Conservation (phyloP, 352 stramenopile genomes). For the Globisporangium yorkense region DNA sequence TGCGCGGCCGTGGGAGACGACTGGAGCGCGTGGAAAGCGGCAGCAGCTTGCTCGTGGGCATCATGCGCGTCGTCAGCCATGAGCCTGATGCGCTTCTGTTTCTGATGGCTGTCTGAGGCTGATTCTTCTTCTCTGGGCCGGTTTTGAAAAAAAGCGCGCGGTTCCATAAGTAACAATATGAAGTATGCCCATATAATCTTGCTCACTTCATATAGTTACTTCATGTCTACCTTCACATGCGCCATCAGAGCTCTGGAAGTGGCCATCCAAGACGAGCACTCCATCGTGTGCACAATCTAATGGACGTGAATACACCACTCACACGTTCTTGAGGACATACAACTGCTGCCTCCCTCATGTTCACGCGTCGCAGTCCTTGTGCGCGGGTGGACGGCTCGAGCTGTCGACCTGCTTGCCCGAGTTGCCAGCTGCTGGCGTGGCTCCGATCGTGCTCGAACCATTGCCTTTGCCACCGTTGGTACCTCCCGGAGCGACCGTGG, state of each 20-base stretch:
- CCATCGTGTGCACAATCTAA: not conserved
- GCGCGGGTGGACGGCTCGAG: no score
- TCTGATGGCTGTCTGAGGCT: constrained; percentile 10
- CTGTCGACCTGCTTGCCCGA: no score
- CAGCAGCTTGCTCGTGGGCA: no score
- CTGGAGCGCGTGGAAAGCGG: constrained; percentile 4
- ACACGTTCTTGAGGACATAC: no score
- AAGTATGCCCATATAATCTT: no score
- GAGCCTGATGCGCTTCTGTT: not conserved
- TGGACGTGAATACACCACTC: not conserved
- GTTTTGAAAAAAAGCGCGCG: no score
- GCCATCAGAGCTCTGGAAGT: no score
- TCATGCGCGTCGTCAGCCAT: constrained; percentile 3
- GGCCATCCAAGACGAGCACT: not conserved
- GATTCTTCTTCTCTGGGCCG: not conserved
- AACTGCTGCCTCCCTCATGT: not conserved
- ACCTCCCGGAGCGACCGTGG: not conserved
- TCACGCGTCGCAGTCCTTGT: constrained; percentile 12
- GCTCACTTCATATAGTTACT: no score
- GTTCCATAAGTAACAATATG: no score
- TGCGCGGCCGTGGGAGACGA: not conserved
- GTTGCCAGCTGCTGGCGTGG: not conserved
- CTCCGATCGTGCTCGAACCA: not conserved
- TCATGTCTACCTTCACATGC: no score
- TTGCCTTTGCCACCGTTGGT: not conserved